A percentile compares a stretch with the other conserved stretches of the same genome.
phyloP scores from a whole-genome alignment of 257 asterid genomes.

The Echium plantagineum region DNA sequence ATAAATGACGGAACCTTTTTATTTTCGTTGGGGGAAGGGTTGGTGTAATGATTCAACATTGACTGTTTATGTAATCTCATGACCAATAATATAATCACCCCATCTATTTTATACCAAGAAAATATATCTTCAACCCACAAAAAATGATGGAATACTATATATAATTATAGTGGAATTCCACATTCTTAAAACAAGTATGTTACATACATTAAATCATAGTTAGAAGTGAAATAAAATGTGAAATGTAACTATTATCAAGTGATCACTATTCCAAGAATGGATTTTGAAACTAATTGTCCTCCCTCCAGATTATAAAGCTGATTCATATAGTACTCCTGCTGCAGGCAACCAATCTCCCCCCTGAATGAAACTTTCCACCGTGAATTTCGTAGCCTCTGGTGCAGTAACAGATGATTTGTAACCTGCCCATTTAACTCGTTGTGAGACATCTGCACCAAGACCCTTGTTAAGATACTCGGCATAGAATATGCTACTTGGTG shows the following conservation, averaged over 20 bases:
- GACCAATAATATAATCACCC: too few species aligned
- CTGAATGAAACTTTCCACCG: constrained; percentile 37
- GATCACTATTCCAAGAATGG: not conserved
- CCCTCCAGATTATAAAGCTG: not conserved
- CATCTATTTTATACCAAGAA: too few species aligned
- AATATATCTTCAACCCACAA: too few species aligned
- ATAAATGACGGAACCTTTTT: too few species aligned
- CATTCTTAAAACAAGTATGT: too few species aligned
- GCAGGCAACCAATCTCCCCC: constrained; percentile 49
- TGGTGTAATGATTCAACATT: too few species aligned
- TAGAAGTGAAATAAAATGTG: not conserved
- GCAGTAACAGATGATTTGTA: constrained; percentile 27
- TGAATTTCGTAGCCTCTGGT: constrained; percentile 31
- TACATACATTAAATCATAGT: not conserved
- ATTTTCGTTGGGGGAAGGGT: too few species aligned
- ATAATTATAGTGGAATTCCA: not conserved
- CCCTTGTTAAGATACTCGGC: constrained; percentile 59
- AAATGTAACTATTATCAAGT: not conserved
- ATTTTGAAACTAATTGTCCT: too few species aligned
- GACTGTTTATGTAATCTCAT: too few species aligned
- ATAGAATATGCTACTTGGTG: constrained; percentile 51
- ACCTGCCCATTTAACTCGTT: constrained; percentile 63
- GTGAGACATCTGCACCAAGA: constrained; percentile 31
- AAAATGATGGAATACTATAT: not conserved
- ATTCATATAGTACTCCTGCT: constrained; percentile 12